Base-by-base conservation (phyloP, 345 rosid species). In the Camelina laxa region DNA sequence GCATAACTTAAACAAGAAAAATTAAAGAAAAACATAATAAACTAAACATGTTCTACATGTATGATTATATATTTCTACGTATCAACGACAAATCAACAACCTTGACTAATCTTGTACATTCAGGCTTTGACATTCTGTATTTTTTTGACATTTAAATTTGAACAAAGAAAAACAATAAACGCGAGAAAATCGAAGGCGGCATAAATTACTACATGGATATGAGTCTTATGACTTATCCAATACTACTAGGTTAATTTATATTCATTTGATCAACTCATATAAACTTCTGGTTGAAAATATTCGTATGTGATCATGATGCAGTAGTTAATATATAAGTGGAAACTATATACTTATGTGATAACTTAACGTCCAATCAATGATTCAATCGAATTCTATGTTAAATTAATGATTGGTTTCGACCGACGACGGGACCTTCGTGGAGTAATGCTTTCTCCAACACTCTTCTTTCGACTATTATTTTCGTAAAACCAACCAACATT, bases 121-220 rank as follows among this genome's bases (percentile, higher is more conserved):
- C 64, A 21, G 45, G 16, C 57, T 41, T 69, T 69, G 80, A 76
- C 70, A 17, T 22, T 76, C 54, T 54, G 80, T 76, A 70, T 70
- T 48, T 70, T 63, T 10, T 76, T 76, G 80, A 76, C 80, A 12
- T 76, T 38, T 70, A 38, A 5, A 36, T 57, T 47, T 64, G 72
- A 76, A 64, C 60, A 56, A 35, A 70, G 38, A 60, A 39, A 38
- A 14, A 24, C 53, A 39, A 60, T 4, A 36, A 9, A 61, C 73
- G 4, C 22, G 30, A 36, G 22, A 16, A 53, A 10, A 60, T 22
- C 56, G 45, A 70, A 35, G 80, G 71, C 66, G 60, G 80, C 75
- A 15, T 16, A 39, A 24, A 2, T 24, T 39, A 22, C 44, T 67
- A 20, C 35, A 9, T 39, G 19, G 11, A 1, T 7, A 12, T 55